A percentile compares a stretch with the other conserved stretches of the same genome.
phyloP scores from a whole-genome alignment of 2,329 filamentous ascomycete genomes.

The Monilinia fructigena region DNA sequence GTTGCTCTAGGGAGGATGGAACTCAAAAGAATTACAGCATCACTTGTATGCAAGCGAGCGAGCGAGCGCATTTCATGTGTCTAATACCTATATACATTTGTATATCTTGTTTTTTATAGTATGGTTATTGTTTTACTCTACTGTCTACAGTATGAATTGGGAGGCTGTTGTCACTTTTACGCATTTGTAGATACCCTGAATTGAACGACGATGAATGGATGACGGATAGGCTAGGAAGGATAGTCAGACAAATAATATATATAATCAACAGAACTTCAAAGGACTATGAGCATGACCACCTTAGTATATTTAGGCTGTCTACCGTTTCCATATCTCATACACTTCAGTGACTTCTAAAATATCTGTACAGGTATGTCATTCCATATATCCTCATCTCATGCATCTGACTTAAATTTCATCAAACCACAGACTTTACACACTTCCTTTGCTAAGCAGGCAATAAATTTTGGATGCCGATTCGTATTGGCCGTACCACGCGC shows the following conservation, averaged over 20 bases:
- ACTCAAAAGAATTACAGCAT: slow-evolving; percentile 9
- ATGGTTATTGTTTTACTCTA: slow-evolving; percentile 18
- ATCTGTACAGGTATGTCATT: neutral
- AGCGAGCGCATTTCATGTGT: slow-evolving; percentile 12
- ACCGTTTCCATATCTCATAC: neutral
- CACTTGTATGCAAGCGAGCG: slow-evolving; percentile 11
- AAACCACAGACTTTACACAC: neutral
- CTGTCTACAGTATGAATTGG: slow-evolving; percentile 14
- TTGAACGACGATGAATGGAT: slow-evolving; percentile 15
- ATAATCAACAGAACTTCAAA: neutral
- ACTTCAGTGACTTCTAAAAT: neutral
- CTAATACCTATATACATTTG: slow-evolving; percentile 7
- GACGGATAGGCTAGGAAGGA: slow-evolving; percentile 6
- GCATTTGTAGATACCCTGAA: slow-evolving; percentile 20
- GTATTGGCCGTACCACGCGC: neutral
- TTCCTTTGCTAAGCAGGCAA: neutral
- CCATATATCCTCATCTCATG: no score
- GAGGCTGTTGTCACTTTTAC: slow-evolving; percentile 7
- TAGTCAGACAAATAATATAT: slow-evolving; percentile 7
- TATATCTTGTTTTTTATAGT: slow-evolving; percentile 16
- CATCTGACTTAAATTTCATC: neutral
- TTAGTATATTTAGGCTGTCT: neutral
- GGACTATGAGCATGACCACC: neutral
- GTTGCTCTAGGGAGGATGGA: neutral
- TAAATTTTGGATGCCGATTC: neutral